phyloP scores from a whole-genome alignment of 345 rosid genomes.

The Melaleuca quinquenervia region DNA sequence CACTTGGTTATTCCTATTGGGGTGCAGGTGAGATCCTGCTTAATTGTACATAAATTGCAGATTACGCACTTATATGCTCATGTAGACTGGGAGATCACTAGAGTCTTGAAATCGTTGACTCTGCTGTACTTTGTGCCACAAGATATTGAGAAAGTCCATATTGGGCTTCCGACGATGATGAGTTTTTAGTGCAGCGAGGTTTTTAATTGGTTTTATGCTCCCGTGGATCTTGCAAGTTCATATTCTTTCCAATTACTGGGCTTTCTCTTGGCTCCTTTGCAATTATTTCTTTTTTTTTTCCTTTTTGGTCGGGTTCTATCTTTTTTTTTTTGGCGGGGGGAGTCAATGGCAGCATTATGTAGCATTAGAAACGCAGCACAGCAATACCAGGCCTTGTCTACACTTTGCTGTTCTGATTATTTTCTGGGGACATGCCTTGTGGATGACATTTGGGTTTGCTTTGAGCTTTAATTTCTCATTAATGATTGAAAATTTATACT shows the following conservation, averaged over 20 bases:
- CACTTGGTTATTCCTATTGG: constrained; percentile 93
- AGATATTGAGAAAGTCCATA: not conserved
- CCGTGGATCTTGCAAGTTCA: not conserved
- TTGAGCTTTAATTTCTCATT: not conserved
- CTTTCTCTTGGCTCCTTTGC: not conserved
- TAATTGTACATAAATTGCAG: not conserved
- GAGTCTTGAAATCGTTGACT: not conserved
- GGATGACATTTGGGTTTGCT: not conserved
- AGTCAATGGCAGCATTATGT: not conserved
- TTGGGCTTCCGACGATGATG: not conserved
- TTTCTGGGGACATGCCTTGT: not conserved
- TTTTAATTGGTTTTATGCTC: not conserved
- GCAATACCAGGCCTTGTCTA: not conserved
- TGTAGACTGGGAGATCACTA: not conserved
- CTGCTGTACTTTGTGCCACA: not conserved
- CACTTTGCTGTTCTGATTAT: not conserved
- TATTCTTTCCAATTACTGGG: not conserved
- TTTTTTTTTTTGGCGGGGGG: not conserved
- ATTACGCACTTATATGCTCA: not conserved
- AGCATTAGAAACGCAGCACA: not conserved
- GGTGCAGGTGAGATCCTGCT: constrained; percentile 44
- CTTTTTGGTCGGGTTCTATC: not conserved
- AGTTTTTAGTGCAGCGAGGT: not conserved
- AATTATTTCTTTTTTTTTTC: not conserved
- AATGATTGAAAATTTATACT: not conserved